phyloP scores from a whole-genome alignment of 768 basidiomycete genomes.

The Amanita exitialis region DNA sequence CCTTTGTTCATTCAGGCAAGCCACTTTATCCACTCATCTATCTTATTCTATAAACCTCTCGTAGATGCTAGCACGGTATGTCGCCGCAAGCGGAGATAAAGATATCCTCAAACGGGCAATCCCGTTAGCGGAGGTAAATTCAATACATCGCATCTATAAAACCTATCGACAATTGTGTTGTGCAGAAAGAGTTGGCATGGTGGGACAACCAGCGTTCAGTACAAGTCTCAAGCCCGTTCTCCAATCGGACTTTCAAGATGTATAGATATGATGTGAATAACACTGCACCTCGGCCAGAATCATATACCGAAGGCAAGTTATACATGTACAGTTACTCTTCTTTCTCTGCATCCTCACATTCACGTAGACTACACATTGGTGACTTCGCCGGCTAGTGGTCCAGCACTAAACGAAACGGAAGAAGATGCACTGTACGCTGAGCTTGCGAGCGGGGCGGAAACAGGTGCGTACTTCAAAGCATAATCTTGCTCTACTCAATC shows the following conservation, averaged over 20 bases:
- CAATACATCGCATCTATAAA: neutral
- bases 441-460: conserved; percentile 83
- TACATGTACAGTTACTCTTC: conserved; percentile 1
- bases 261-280: conserved; percentile 73
- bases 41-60: neutral
- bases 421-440: conserved; percentile 70
- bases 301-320: conserved; percentile 51
- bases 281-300: conserved; percentile 84
- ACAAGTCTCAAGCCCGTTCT: conserved; percentile 60
- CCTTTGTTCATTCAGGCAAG: conserved; percentile 76
- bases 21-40: neutral
- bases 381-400: conserved; percentile 47
- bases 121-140: conserved; percentile 67
- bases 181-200: conserved; percentile 71
- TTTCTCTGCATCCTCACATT: neutral
- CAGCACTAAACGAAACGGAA: conserved; percentile 50
- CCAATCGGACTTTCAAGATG: conserved; percentile 54
- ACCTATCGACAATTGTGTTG: neutral
- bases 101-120: conserved; percentile 71
- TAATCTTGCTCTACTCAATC: neutral
- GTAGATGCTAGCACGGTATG: conserved; percentile 87
- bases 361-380: conserved; percentile 64
- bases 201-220: conserved; percentile 70
- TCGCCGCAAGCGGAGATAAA: conserved; percentile 59
- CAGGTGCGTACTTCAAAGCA: conserved; percentile 30